Percentiles rank a stretch among this genome's conserved stretches.
These are phyloP conservation scores for Vaccinium macrocarpon DNA, from an alignment of 148 eudicot genomes.

Conservation along the genomic window DNA sequence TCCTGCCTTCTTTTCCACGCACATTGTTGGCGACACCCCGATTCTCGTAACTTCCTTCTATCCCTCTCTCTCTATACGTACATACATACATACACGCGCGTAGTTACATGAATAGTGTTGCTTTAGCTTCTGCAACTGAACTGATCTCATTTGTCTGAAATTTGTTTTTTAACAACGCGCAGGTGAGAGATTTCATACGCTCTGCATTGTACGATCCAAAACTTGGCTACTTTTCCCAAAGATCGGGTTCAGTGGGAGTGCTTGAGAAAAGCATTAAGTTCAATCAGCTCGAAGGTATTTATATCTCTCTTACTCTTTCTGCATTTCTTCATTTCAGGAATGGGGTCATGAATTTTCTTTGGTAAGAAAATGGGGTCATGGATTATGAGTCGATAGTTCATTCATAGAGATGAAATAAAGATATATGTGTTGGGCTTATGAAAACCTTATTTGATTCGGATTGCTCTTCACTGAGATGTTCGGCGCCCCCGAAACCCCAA, in stretches of 20 bases:
- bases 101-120: neutral
- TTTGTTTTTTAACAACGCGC: neutral
- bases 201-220: constrained; percentile 75
- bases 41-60: constrained; percentile 37
- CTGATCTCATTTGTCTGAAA: neutral
- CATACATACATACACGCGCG: neutral
- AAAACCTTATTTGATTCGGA: too few relatives aligned
- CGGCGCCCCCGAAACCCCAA: too few relatives aligned
- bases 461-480: too few relatives aligned
- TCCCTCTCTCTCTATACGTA: neutral
- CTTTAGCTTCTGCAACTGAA: neutral
- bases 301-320: constrained; percentile 1
- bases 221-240: constrained; percentile 81
- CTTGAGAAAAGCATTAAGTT: constrained; percentile 71
- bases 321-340: neutral
- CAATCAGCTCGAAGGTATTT: constrained; percentile 70
- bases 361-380: too few relatives aligned
- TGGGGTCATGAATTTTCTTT: neutral
- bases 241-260: constrained; percentile 81
- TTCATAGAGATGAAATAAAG: too few relatives aligned
- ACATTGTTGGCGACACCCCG: constrained; percentile 44
- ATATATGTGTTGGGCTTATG: too few relatives aligned
- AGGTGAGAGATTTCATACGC: constrained; percentile 92
- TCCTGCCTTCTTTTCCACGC: constrained; percentile 44
- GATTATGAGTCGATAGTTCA: too few relatives aligned